phyloP scores from a whole-genome alignment of 192 early-diverging fungal species.

The Gamsiella multidivaricata region DNA sequence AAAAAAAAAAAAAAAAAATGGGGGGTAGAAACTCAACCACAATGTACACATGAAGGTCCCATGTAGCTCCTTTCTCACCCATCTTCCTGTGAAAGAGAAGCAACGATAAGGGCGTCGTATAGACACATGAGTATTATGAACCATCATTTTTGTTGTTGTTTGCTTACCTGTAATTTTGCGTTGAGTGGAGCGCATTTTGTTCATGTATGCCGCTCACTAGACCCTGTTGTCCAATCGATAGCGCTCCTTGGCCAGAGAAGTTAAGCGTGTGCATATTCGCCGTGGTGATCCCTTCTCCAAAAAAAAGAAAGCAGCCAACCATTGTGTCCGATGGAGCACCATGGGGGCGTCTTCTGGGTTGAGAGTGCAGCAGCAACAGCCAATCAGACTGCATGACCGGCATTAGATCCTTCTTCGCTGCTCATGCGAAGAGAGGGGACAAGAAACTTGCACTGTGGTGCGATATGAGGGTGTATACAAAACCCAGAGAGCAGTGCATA shows the following conservation, averaged over 20 bases:
- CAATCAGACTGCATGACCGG: neutral
- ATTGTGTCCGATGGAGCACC: neutral
- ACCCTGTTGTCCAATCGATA: neutral
- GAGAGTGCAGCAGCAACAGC: neutral
- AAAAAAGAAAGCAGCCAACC: constrained; percentile 39
- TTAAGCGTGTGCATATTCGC: too few relatives aligned
- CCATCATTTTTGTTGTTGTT: neutral
- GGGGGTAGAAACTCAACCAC: too few relatives aligned
- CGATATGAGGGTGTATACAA: neutral
- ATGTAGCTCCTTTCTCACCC: too few relatives aligned
- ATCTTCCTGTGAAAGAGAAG: too few relatives aligned
- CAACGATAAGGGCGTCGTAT: neutral
- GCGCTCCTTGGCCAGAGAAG: neutral
- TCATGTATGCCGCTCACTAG: neutral
- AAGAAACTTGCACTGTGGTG: neutral
- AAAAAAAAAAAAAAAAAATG: too few relatives aligned
- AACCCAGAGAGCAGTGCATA: neutral
- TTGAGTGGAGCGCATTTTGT: too few relatives aligned
- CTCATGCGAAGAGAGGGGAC: too few relatives aligned
- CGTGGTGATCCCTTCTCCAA: neutral
- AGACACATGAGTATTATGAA: neutral
- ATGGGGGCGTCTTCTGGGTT: constrained; percentile 3
- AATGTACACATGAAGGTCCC: too few relatives aligned
- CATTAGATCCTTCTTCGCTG: neutral
- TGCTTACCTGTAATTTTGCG: neutral